phyloP scores from a whole-genome alignment of 2,329 filamentous ascomycete genomes.

The Emergomyces orientalis region DNA sequence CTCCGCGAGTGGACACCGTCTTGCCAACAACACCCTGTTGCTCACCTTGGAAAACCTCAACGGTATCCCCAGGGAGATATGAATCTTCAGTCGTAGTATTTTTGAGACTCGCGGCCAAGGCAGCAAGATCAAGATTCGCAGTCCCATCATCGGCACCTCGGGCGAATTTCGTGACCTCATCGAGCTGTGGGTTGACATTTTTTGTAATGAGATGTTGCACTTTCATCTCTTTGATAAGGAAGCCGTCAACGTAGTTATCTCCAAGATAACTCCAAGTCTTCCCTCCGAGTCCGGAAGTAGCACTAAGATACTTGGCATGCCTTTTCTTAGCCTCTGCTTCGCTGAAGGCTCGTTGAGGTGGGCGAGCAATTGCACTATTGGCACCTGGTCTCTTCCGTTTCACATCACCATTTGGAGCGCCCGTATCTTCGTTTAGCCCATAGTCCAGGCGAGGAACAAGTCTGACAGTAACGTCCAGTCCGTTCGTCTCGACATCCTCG shows the following conservation, averaged over 20 bases:
- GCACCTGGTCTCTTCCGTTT: slow-evolving; percentile 68
- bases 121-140: slow-evolving; percentile 85
- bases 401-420: slow-evolving; percentile 44
- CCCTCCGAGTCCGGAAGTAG: slow-evolving; percentile 44
- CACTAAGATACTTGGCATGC: slow-evolving; percentile 55
- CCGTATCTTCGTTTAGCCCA: slow-evolving; percentile 69
- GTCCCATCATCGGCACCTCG: slow-evolving; percentile 82
- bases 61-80: slow-evolving; percentile 88
- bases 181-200: slow-evolving; percentile 83
- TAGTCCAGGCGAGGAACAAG: slow-evolving; percentile 91
- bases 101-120: slow-evolving; percentile 81
- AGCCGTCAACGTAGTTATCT: slow-evolving; percentile 87
- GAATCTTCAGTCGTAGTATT: slow-evolving; percentile 70
- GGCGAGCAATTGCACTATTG: slow-evolving; percentile 53
- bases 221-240: slow-evolving; percentile 87
- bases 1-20: slow-evolving; percentile 74
- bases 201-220: slow-evolving; percentile 77
- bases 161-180: slow-evolving; percentile 92
- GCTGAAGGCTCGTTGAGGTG: slow-evolving; percentile 84
- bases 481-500: slow-evolving; percentile 85
- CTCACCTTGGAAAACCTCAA: slow-evolving; percentile 92
- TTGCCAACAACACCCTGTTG: slow-evolving; percentile 84
- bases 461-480: slow-evolving; percentile 74
- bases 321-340: slow-evolving; percentile 87
- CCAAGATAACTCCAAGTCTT: slow-evolving; percentile 78